Evolutionary conservation across 345 rosid species (phyloP).

Genomic region (Abelmoschus esculentus): DNA sequence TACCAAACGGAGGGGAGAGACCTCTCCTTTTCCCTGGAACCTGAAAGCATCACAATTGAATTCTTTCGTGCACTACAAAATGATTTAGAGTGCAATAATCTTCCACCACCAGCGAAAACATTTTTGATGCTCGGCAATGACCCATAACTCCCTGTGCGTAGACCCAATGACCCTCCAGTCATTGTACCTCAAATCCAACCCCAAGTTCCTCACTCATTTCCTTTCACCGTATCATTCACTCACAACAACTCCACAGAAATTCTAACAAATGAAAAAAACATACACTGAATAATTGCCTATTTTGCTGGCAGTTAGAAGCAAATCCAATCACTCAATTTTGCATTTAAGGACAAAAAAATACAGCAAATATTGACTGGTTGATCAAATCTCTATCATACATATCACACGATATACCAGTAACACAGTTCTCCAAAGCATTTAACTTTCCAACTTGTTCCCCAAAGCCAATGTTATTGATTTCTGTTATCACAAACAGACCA

Average conservation of each 20-base stretch:
- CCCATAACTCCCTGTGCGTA: slow-evolving; percentile 57
- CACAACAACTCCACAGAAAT: slow-evolving; percentile 7
- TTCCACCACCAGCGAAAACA: slow-evolving; percentile 13
- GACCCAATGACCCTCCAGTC: slow-evolving; percentile 69
- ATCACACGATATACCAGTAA: background rate
- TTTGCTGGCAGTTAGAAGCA: slow-evolving; percentile 3
- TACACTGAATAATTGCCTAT: background rate
- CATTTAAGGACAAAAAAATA: background rate
- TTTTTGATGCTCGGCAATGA: slow-evolving; percentile 30
- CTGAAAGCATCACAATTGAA: slow-evolving; percentile 38
- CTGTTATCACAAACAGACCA: background rate
- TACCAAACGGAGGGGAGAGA: slow-evolving; percentile 44
- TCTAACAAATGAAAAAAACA: slow-evolving; percentile 1
- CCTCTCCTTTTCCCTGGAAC: slow-evolving; percentile 68
- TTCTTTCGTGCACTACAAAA: slow-evolving; percentile 27
- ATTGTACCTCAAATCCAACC: slow-evolving; percentile 49
- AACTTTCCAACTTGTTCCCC: background rate
- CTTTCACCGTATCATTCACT: slow-evolving; percentile 22
- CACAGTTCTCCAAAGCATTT: slow-evolving; percentile 9
- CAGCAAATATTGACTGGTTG: background rate
- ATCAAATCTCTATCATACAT: background rate
- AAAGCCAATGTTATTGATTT: background rate
- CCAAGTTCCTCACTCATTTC: slow-evolving; percentile 22
- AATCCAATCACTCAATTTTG: slow-evolving; percentile 5
- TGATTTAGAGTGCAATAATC: slow-evolving; percentile 14